Evolutionary conservation across 441 rosid species (phyloP), one percentile per base, ranked within the genome.

Genomic region (Capsella rubella): DNA sequence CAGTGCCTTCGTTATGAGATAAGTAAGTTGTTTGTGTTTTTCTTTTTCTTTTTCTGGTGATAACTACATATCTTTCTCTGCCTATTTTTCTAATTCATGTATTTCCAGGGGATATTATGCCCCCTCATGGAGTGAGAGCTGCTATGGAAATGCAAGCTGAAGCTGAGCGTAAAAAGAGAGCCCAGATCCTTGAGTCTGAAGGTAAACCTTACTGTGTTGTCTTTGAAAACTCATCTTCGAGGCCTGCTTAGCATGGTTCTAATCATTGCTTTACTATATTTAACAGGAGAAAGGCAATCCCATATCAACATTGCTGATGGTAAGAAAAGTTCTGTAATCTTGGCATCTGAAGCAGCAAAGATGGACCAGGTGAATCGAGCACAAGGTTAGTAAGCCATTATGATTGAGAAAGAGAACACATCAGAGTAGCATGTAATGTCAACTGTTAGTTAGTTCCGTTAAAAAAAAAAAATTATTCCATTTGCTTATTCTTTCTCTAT

Each of bases 101-200:
- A 29, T 70, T 27, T 73, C n/a, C 71, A 95, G 99, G 96, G 97
- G 99, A 92, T 80, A 92, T 95, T 81, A 85, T 90, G 81, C 98
- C 98, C 11, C 99, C 98, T 55, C 88, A 87, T 70, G 96, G 96
- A 46, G 93, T 95, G 78, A 85, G 90, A 81, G 88, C 80, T 71
- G 99, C 99, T 79, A 95, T 92, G 99, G 99, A 91, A 78, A 89
- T 91, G 98, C 99, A 95, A 79, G 98, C 98, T 64, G 99, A 95
- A 85, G 99, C 99, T 62, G 99, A 95, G 73, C 96, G 96, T 70
- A 95, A 85, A 80, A 91, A 82, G 85, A 86, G 98, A 83, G 98
- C 98, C 74, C 97, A 90, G 79, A 82, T 95, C 80, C 93, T 92
- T 55, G 95, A 95, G 71, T 90, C 99, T 65, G 97, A 95, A 89